Base-by-base conservation (phyloP, 2,329 filamentous ascomycete species). In the Colletotrichum sojae region DNA sequence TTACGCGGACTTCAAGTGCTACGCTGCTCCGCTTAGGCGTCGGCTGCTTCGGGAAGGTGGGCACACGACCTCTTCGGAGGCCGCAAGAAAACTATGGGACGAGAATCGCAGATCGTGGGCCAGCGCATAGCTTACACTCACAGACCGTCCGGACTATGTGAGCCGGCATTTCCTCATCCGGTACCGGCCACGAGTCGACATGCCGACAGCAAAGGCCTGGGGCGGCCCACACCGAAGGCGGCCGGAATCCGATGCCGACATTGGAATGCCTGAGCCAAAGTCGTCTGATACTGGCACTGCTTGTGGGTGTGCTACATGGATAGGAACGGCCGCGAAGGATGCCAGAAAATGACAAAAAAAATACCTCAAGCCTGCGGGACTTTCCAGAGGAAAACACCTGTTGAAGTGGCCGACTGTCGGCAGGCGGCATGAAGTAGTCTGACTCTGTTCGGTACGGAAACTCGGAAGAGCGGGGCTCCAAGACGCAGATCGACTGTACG, bases 261-360 rank as follows among this genome's bases (percentile, higher is more conserved):
- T 13, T 49, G 18, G 18, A 25, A 6, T 67, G 67, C 63, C 25
- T 22, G 62, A 67, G 49, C 62, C 25, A 36, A 56, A 61, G 36
- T 67, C 51, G 63, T 67, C 62, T 22, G 55, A 61, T 55, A 13
- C 31, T 31, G 16, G 9, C 22, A 10, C 1, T 22, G 31, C 43
- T 51, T 27, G 18, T 39, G 20, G 48, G 67, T 52, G 43, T 66
- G 63, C 71, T 74, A 71, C 0, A 77, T 76, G 5, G 77, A 73
- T 49, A 75, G 71, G 63, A 9, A 71, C 51, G 1, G 59, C 13
- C 6, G 53, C 46, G 10, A 48, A 22, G 48, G 68, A 51, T 46
- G 52, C 43, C 60, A 60, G 18, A 48, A 43, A 13, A 61, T 52
- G 66, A 25, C 9, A 16, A 46, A 16, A 46, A 16, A 16, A 27